Percentiles rank a stretch among this genome's conserved stretches.
Evolutionary conservation across 2,329 filamentous ascomycete genomes (phyloP).

Genomic region (Pseudocercospora macadamiae): DNA sequence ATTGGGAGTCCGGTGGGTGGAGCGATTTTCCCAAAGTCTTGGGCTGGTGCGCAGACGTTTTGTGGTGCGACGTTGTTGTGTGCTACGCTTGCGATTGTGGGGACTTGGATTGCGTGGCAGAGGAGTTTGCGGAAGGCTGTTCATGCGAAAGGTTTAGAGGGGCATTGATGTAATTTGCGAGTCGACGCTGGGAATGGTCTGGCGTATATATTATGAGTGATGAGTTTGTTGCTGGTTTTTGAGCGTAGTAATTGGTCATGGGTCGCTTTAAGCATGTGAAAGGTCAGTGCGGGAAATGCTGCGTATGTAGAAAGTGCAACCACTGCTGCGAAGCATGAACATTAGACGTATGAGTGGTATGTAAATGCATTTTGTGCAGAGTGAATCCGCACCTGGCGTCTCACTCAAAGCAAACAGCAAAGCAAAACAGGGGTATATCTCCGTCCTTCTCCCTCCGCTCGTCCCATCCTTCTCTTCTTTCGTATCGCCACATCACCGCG

Average conservation of each 20-base stretch:
- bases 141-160: constrained; percentile 3
- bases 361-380: constrained; percentile 8
- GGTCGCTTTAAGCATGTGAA: too few species aligned
- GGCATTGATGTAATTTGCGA: not conserved
- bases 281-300: too few species aligned
- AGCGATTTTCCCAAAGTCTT: constrained; percentile 35
- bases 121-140: constrained; percentile 10
- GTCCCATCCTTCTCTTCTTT: constrained; percentile 2
- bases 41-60: constrained; percentile 38
- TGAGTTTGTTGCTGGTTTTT: not conserved
- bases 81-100: constrained; percentile 31
- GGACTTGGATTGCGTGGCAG: constrained; percentile 27
- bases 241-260: too few species aligned
- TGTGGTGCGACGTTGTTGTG: constrained; percentile 33
- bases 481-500: too few species aligned
- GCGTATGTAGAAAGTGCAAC: not conserved
- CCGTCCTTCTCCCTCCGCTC: not conserved
- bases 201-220: not conserved
- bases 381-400: constrained; percentile 10
- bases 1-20: constrained; percentile 41
- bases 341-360: not conserved
- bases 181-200: constrained; percentile 2
- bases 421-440: constrained; percentile 8
- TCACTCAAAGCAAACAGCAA: constrained; percentile 9
- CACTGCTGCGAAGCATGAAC: not conserved